phyloP scores from a whole-genome alignment of 208 protist genomes.

The Endotrypanum monterogeii region DNA sequence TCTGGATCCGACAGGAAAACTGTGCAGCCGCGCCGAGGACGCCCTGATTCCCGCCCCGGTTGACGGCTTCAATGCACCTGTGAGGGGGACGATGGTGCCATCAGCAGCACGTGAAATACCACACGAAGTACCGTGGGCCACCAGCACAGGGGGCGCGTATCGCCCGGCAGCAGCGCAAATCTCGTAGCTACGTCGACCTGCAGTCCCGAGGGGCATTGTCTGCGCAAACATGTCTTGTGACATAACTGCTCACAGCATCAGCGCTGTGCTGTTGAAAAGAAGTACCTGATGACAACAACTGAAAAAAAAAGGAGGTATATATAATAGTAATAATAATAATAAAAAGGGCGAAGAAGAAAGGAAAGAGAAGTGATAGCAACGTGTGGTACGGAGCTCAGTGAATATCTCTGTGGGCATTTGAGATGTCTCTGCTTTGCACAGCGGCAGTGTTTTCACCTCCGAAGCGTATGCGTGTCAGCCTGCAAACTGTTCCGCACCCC shows the following conservation, averaged over 20 bases:
- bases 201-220: constrained; percentile 15
- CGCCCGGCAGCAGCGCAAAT: background rate
- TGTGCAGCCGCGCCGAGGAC: background rate
- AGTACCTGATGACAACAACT: background rate
- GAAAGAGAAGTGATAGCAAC: constrained; percentile 19
- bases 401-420: background rate
- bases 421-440: background rate
- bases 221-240: constrained; percentile 11
- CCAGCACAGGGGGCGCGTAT: background rate
- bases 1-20: background rate
- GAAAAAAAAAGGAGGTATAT: no score
- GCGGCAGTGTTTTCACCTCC: background rate
- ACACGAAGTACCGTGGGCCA: constrained; percentile 24
- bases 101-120: background rate
- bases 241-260: constrained; percentile 10
- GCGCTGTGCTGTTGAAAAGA: background rate
- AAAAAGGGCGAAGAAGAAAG: no score
- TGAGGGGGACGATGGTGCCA: background rate
- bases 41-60: background rate
- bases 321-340: no score
- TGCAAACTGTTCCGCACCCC: background rate
- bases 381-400: background rate
- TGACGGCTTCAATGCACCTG: background rate
- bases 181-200: background rate
- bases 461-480: background rate